These are phyloP conservation scores for Lasiosphaeriaceae sp. DNA, from an alignment of 495 filamentous ascomycete genomes.

Conservation along the genomic window DNA sequence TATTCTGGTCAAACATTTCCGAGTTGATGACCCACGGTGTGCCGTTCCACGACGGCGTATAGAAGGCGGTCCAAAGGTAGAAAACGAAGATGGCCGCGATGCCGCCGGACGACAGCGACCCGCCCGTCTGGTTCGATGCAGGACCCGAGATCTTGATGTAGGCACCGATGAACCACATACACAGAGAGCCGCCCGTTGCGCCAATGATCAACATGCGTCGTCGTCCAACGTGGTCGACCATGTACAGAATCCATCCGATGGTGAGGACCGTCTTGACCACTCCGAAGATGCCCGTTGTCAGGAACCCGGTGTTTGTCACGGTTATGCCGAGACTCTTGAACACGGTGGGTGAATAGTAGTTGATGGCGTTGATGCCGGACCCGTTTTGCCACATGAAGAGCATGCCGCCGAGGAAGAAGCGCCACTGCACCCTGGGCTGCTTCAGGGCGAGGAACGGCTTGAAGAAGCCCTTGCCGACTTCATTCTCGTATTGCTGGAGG, in stretches of 20 bases:
- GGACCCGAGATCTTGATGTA: conserved; percentile 53
- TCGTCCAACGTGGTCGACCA: conserved; percentile 52
- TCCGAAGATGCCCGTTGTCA: conserved; percentile 51
- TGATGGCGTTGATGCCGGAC: conserved; percentile 64
- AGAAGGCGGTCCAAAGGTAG: conserved; percentile 76
- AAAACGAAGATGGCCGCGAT: conserved; percentile 75
- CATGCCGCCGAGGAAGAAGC: conserved; percentile 60
- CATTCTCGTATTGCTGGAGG: conserved; percentile 51
- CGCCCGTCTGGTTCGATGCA: conserved; percentile 29
- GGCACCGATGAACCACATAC: conserved; percentile 56
- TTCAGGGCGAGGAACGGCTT: conserved; percentile 59
- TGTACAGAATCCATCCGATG: conserved; percentile 52
- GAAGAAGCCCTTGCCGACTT: conserved; percentile 62
- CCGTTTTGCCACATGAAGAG: conserved; percentile 67
- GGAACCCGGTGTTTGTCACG: conserved; percentile 44
- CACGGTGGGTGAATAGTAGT: conserved; percentile 61
- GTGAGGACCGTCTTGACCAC: conserved; percentile 58
- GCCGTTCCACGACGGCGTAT: conserved; percentile 73
- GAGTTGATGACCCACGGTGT: conserved; percentile 65
- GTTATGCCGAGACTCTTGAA: conserved; percentile 57
- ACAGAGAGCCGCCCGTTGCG: conserved; percentile 49
- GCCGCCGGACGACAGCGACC: conserved; percentile 48
- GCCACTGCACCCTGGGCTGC: conserved; percentile 49
- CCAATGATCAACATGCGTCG: conserved; percentile 53
- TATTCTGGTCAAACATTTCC: conserved; percentile 60